Conservation (phyloP, 2,329 filamentous ascomycete species). For the Apiospora malaysiana region DNA sequence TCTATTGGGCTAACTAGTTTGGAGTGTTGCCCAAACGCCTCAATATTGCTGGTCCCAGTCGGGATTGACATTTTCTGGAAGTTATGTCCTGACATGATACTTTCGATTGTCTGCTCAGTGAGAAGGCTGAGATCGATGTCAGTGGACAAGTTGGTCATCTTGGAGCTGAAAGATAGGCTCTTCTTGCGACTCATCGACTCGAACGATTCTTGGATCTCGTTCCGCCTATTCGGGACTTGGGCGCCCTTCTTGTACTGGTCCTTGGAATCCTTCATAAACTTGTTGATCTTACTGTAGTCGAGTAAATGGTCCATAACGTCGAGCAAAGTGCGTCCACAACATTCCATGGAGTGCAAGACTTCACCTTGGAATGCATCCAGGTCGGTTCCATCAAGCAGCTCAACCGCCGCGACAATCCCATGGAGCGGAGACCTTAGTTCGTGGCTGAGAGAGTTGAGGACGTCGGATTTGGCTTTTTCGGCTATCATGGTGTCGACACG, state of each 20-base stretch:
- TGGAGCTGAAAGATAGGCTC: slow-evolving; percentile 27
- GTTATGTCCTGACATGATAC: slow-evolving; percentile 52
- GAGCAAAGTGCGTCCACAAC: slow-evolving; percentile 56
- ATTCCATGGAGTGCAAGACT: slow-evolving; percentile 55
- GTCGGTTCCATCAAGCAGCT: slow-evolving; percentile 58
- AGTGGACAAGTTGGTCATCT: slow-evolving; percentile 32
- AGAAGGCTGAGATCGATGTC: slow-evolving; percentile 46
- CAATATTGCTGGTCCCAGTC: background rate
- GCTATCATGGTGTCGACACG: slow-evolving; percentile 46
- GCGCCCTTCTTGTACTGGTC: slow-evolving; percentile 27
- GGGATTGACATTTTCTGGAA: slow-evolving; percentile 43
- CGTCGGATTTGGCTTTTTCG: slow-evolving; percentile 60
- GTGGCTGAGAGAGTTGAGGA: slow-evolving; percentile 65
- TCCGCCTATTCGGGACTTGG: slow-evolving; percentile 21
- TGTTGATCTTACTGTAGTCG: slow-evolving; percentile 62
- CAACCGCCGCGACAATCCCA: slow-evolving; percentile 60
- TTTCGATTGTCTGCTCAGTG: slow-evolving; percentile 54
- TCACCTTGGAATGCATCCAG: slow-evolving; percentile 54
- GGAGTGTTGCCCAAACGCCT: background rate
- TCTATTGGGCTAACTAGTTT: background rate
- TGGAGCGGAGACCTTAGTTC: slow-evolving; percentile 67
- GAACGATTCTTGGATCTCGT: slow-evolving; percentile 1
- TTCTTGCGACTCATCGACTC: slow-evolving; percentile 23
- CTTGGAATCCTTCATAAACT: slow-evolving; percentile 35
- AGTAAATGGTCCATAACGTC: slow-evolving; percentile 61